Evolutionary conservation across 2,329 filamentous ascomycete species (phyloP).

Genomic region (Basipetospora chlamydospora): DNA sequence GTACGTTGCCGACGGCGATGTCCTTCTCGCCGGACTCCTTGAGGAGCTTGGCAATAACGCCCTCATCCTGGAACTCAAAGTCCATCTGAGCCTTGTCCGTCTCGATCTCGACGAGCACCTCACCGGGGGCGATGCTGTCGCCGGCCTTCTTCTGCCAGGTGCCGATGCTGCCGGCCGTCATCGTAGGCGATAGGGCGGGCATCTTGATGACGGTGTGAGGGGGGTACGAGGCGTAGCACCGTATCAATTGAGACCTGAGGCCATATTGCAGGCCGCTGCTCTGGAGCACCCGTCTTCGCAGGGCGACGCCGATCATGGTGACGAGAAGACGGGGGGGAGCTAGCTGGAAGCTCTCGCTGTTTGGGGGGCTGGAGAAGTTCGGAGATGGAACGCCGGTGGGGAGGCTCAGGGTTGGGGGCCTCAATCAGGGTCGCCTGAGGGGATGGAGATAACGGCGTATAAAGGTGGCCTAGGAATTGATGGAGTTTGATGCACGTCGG

Average conservation of each 20-base stretch:
- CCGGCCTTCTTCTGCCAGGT: constrained; percentile 96
- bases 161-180: constrained; percentile 93
- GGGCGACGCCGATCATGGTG: constrained; percentile 4
- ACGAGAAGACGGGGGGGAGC: too few relatives aligned
- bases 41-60: constrained; percentile 84
- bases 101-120: constrained; percentile 96
- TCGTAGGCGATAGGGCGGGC: constrained; percentile 95
- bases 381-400: too few relatives aligned
- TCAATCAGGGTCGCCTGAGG: too few relatives aligned
- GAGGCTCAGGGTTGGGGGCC: too few relatives aligned
- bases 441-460: too few relatives aligned
- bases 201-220: constrained; percentile 92
- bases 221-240: constrained; percentile 72
- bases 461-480: too few relatives aligned
- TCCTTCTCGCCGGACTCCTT: constrained; percentile 92
- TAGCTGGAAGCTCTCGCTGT: too few relatives aligned
- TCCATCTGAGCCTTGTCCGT: constrained; percentile 99
- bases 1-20: constrained; percentile 82
- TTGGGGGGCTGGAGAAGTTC: too few relatives aligned
- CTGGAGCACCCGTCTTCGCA: constrained; percentile 4
- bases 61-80: constrained; percentile 98
- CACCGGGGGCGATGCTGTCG: constrained; percentile 74
- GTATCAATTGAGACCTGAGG: constrained; percentile 22
- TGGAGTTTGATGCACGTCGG: too few relatives aligned
- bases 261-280: constrained; percentile 4